Evolutionary conservation across 2,329 filamentous ascomycete genomes (phyloP).

Genomic region (Monosporascus ibericus): DNA sequence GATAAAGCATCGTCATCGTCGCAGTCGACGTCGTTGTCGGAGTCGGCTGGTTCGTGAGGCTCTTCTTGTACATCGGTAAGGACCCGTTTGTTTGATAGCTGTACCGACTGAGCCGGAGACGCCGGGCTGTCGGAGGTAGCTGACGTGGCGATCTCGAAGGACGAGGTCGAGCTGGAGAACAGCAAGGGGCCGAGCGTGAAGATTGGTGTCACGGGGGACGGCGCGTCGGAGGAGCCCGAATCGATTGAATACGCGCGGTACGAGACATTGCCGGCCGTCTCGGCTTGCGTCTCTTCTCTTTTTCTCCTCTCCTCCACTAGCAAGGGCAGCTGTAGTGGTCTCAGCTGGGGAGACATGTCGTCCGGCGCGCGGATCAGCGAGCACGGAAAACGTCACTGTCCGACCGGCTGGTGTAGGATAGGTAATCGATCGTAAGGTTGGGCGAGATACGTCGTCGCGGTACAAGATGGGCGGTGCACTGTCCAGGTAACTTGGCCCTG

Average conservation of each 20-base stretch:
- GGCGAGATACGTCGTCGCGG: slow-evolving; percentile 3
- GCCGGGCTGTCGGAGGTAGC: slow-evolving; percentile 44
- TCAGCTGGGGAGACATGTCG: slow-evolving; percentile 24
- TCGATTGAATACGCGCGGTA: slow-evolving; percentile 42
- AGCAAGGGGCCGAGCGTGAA: slow-evolving; percentile 60
- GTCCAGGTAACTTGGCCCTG: background rate
- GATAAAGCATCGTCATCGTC: slow-evolving; percentile 39
- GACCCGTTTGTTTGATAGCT: slow-evolving; percentile 55
- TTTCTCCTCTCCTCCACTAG: slow-evolving; percentile 25
- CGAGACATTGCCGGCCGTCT: slow-evolving; percentile 32
- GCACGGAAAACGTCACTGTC: slow-evolving; percentile 6
- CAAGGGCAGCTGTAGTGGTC: slow-evolving; percentile 25
- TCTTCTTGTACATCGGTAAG: slow-evolving; percentile 85
- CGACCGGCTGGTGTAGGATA: slow-evolving; percentile 1
- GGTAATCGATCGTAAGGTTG: background rate
- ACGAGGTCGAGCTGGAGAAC: slow-evolving; percentile 72
- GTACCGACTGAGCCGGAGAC: slow-evolving; percentile 44
- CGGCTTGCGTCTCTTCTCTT: slow-evolving; percentile 19
- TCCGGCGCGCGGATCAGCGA: slow-evolving; percentile 9
- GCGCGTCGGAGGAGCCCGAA: slow-evolving; percentile 59
- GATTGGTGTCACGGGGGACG: slow-evolving; percentile 65
- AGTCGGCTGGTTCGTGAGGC: slow-evolving; percentile 57
- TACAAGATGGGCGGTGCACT: background rate
- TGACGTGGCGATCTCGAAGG: slow-evolving; percentile 57
- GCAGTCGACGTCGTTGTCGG: slow-evolving; percentile 45